Evolutionary conservation across 805 yeast genomes (phyloP).

Genomic region (Myxozyma vanderwaltii): DNA sequence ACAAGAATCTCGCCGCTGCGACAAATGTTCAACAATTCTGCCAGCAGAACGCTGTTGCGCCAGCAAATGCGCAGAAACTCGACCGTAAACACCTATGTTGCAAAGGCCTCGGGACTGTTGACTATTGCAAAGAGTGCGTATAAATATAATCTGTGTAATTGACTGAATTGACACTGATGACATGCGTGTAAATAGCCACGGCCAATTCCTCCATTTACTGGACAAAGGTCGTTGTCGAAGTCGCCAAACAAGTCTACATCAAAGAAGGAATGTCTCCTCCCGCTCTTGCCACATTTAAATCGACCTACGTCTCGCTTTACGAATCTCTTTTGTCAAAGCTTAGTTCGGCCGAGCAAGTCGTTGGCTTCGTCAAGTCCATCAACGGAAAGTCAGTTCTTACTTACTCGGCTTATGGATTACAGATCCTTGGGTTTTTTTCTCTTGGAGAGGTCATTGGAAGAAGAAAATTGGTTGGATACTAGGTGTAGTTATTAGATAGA

Average conservation of each 20-base stretch:
- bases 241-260: slow-evolving; percentile 76
- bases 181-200: slow-evolving; percentile 9
- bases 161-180: not conserved
- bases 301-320: slow-evolving; percentile 63
- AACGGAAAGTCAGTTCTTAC: slow-evolving; percentile 57
- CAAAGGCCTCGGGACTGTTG: slow-evolving; percentile 94
- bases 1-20: slow-evolving; percentile 27
- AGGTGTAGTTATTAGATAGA: slow-evolving; percentile 2
- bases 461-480: slow-evolving; percentile 87
- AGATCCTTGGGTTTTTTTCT: slow-evolving; percentile 86
- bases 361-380: slow-evolving; percentile 51
- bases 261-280: slow-evolving; percentile 96
- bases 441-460: slow-evolving; percentile 97
- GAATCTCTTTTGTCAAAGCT: slow-evolving; percentile 44
- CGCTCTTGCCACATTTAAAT: slow-evolving; percentile 69
- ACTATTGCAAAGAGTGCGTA: slow-evolving; percentile 52
- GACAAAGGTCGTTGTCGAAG: slow-evolving; percentile 63
- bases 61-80: slow-evolving; percentile 28
- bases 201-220: slow-evolving; percentile 74
- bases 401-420: slow-evolving; percentile 76
- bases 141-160: not conserved
- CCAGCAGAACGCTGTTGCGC: slow-evolving; percentile 19
- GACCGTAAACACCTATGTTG: slow-evolving; percentile 75
- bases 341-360: slow-evolving; percentile 56
- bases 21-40: slow-evolving; percentile 18